Conservation (phyloP, 495 filamentous ascomycete genomes). For the Penicillium lividum region DNA sequence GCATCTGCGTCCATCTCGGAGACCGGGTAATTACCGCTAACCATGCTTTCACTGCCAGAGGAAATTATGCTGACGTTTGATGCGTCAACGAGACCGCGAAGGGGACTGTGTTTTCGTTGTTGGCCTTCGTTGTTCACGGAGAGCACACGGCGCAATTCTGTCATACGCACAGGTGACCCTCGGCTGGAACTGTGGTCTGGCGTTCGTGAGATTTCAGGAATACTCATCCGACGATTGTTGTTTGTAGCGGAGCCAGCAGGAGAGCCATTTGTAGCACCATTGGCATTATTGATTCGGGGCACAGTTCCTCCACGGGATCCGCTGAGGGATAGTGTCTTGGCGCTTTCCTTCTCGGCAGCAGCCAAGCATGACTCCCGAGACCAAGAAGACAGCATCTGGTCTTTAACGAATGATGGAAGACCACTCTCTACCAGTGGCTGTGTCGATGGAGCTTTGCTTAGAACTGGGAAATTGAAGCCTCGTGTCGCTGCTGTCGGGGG, state of each 20-base stretch:
- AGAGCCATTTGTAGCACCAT: conserved; percentile 48
- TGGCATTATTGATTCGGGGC: conserved; percentile 56
- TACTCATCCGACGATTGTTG: conserved; percentile 39
- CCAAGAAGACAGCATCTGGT: conserved; percentile 78
- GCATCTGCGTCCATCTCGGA: conserved; percentile 41
- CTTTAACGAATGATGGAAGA: conserved; percentile 50
- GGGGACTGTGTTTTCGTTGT: conserved; percentile 39
- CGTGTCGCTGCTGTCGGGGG: conserved; percentile 72
- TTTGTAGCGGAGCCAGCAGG: conserved; percentile 31
- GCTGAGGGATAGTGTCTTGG: conserved; percentile 66
- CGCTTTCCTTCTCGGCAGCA: conserved; percentile 64
- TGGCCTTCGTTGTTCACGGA: conserved; percentile 48
- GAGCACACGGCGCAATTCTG: conserved; percentile 78
- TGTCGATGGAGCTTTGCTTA: conserved; percentile 38
- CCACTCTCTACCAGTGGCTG: conserved; percentile 37
- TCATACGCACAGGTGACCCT: conserved; percentile 76
- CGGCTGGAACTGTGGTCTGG: conserved; percentile 57
- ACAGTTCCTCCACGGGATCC: conserved; percentile 68
- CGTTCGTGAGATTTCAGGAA: conserved; percentile 51
- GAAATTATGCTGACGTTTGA: conserved; percentile 42
- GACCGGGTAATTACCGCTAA: conserved; percentile 39
- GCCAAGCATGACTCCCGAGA: conserved; percentile 68
- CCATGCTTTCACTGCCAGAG: conserved; percentile 50
- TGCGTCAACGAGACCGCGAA: conserved; percentile 38
- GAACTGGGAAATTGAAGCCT: conserved; percentile 59